Percentiles rank a stretch among this genome's conserved stretches.
Evolutionary conservation across 2,329 filamentous ascomycete genomes (phyloP).

Genomic region (Epicoccum sorghinum): DNA sequence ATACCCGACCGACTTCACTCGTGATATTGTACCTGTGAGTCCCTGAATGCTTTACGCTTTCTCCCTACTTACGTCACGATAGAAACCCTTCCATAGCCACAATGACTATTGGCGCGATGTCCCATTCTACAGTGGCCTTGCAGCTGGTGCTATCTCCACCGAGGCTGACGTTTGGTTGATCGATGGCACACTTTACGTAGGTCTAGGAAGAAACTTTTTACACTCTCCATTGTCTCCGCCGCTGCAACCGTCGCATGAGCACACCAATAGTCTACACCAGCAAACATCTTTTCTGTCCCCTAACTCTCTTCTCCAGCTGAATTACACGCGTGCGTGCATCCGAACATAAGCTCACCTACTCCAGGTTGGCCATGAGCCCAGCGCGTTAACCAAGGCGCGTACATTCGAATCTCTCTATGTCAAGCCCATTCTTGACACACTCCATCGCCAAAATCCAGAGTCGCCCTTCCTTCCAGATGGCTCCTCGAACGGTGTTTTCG

Average conservation of each 20-base stretch:
- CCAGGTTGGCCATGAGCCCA: slow-evolving; percentile 62
- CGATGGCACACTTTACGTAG: slow-evolving; percentile 60
- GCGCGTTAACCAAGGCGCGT: slow-evolving; percentile 57
- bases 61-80: slow-evolving; percentile 4
- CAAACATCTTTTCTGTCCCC: not conserved
- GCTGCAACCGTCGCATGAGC: not conserved
- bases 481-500: slow-evolving; percentile 66
- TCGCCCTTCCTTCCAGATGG: slow-evolving; percentile 53
- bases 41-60: not conserved
- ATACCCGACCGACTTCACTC: slow-evolving; percentile 67
- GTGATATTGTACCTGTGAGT: slow-evolving; percentile 63
- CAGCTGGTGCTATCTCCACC: slow-evolving; percentile 62
- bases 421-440: slow-evolving; percentile 62
- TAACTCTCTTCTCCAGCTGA: too few species aligned
- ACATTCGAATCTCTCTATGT: slow-evolving; percentile 66
- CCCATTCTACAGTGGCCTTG: slow-evolving; percentile 59
- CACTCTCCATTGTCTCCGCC: not conserved
- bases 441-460: slow-evolving; percentile 62
- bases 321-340: too few species aligned
- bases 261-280: not conserved
- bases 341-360: not conserved
- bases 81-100: slow-evolving; percentile 62
- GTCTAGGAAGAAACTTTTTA: slow-evolving; percentile 22
- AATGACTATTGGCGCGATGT: slow-evolving; percentile 65
- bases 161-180: slow-evolving; percentile 68